Evolutionary conservation across 1,284 basidiomycete genomes (phyloP), one percentile per base, ranked within the genome.

Genomic region (Trametes sp.): DNA sequence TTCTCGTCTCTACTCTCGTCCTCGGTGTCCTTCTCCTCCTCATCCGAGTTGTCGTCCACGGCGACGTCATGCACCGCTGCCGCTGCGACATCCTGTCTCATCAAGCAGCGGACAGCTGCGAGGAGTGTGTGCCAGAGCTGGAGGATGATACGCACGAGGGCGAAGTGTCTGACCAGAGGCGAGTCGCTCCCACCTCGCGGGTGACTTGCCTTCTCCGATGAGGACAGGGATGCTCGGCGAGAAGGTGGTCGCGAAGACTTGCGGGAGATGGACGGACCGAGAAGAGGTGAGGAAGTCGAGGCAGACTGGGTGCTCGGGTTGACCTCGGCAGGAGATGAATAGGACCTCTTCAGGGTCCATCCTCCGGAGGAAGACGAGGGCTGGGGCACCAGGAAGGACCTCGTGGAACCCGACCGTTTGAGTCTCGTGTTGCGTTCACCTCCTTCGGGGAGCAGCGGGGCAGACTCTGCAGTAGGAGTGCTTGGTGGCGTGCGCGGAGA

Each of bases 331-430:
- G 84, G 82, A 21, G 84, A 83, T 36, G 84, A 85, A 62, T 77
- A 75, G 52, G 87, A 84, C 62, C 85, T 81, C 72, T 80, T 80
- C 61, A 84, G 66, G 36, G 65, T 56, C 67, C 64, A 73, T 8
- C 59, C 46, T 28, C 65, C 61, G 59, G 61, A 38, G 55, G 51
- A 50, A 53, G 56, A 50, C 49, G 60, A 61, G 33, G 75, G 69
- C 46, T 76, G 77, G 23, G 77, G 75, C 60, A 83, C 78, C 58
- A 84, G 79, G 67, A 84, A 82, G 14, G 82, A 82, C 70, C 80
- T 83, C 53, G 85, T 80, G 44, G 86, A 85, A 84, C 87, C 88
- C n/a, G 85, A 82, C 62, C 77, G 80, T 62, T 80, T 83, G 45
- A 85, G 73, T 4, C 74, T 70, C 9, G 70, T 62, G 62, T 75